These are phyloP conservation scores for Rhododendron williamsianum DNA, from an alignment of 148 eudicot species.

Conservation along the genomic window DNA sequence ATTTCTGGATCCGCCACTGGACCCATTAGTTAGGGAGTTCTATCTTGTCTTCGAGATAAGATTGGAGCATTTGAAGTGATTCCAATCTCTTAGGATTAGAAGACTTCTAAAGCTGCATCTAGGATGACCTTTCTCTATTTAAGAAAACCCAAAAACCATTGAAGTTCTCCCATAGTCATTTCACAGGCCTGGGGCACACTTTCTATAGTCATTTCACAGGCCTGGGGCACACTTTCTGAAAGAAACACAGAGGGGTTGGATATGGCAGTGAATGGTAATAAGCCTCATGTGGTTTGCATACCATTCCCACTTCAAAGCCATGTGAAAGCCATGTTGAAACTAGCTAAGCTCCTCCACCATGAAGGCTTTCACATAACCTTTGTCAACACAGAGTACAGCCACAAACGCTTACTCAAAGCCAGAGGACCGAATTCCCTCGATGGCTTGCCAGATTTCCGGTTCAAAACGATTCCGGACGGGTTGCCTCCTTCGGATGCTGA, in stretches of 20 bases:
- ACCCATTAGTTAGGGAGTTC: too few relatives aligned
- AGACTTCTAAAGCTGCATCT: too few relatives aligned
- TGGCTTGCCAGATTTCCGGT: not conserved
- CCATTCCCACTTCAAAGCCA: conserved; percentile 18
- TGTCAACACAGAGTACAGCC: not conserved
- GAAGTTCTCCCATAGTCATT: too few relatives aligned
- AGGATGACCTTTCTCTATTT: too few relatives aligned
- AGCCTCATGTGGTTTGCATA: conserved; percentile 4
- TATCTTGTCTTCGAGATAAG: too few relatives aligned
- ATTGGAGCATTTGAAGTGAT: too few relatives aligned
- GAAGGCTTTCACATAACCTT: not conserved
- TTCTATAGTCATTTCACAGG: too few relatives aligned
- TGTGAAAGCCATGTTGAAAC: not conserved
- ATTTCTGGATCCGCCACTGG: too few relatives aligned
- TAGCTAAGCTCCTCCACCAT: not conserved
- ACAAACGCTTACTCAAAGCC: not conserved
- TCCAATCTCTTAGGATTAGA: too few relatives aligned
- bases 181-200: too few relatives aligned
- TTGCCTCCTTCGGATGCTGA: not conserved
- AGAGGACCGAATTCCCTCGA: not conserved
- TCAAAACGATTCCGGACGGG: not conserved
- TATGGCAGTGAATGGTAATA: not conserved
- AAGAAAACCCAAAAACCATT: too few relatives aligned
- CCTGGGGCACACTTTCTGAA: too few relatives aligned
- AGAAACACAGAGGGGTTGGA: not conserved